These are phyloP conservation scores for Zygoascus biomembranicola DNA, from an alignment of 805 yeast genomes.

Conservation along the genomic window DNA sequence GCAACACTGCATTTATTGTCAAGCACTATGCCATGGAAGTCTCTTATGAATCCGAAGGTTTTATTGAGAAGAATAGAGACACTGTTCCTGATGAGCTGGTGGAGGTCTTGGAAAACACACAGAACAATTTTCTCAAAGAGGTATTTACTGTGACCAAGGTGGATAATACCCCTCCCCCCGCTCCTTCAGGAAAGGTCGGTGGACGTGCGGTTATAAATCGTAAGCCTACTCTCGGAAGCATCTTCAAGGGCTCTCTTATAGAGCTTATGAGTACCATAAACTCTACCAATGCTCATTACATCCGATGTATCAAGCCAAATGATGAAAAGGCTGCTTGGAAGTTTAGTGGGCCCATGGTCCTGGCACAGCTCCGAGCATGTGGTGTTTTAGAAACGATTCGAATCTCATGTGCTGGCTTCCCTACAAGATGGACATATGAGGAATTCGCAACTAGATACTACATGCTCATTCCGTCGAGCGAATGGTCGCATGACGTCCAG, in stretches of 20 bases:
- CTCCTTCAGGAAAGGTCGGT: slow-evolving; percentile 33
- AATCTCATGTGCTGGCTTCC: slow-evolving; percentile 97
- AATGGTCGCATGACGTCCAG: slow-evolving; percentile 52
- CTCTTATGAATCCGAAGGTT: slow-evolving; percentile 84
- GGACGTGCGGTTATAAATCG: slow-evolving; percentile 41
- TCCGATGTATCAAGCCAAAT: slow-evolving; percentile 95
- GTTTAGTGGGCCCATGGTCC: slow-evolving; percentile 90
- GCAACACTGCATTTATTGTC: slow-evolving; percentile 82
- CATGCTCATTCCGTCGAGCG: slow-evolving; percentile 63
- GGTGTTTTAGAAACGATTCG: slow-evolving; percentile 97
- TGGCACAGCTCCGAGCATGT: slow-evolving; percentile 93
- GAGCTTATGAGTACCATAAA: slow-evolving; percentile 90
- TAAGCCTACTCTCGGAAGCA: slow-evolving; percentile 91
- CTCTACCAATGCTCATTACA: slow-evolving; percentile 92
- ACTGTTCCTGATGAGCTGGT: slow-evolving; percentile 94
- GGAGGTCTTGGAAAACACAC: slow-evolving; percentile 67
- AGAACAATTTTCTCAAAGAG: slow-evolving; percentile 55
- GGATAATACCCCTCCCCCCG: slow-evolving; percentile 42
- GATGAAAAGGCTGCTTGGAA: slow-evolving; percentile 93
- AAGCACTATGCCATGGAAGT: slow-evolving; percentile 94
- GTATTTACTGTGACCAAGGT: slow-evolving; percentile 53
- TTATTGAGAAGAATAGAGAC: slow-evolving; percentile 94
- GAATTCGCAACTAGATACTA: slow-evolving; percentile 89
- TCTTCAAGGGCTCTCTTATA: slow-evolving; percentile 84
- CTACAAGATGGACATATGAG: slow-evolving; percentile 89